phyloP scores from a whole-genome alignment of 2,329 filamentous ascomycete species.

The Diaporthe australafricana region DNA sequence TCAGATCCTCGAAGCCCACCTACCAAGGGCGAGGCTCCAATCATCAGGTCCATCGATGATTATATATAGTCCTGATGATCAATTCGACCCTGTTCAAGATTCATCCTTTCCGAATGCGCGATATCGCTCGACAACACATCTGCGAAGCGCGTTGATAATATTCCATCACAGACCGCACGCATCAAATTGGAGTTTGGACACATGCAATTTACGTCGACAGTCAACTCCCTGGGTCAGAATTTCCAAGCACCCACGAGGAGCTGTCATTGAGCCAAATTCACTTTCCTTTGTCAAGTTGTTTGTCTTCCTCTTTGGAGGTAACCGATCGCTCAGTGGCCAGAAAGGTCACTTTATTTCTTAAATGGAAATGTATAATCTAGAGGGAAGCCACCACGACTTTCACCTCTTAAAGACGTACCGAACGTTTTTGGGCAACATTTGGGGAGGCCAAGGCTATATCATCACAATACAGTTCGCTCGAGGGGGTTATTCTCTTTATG shows the following conservation, averaged over 20 bases:
- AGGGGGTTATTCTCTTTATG: slow-evolving; percentile 8
- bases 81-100: background rate
- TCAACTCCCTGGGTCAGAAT: slow-evolving; percentile 3
- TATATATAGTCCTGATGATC: slow-evolving; percentile 65
- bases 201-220: background rate
- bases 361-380: slow-evolving; percentile 52
- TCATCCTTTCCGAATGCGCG: background rate
- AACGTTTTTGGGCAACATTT: slow-evolving; percentile 7
- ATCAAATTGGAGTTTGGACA: slow-evolving; percentile 31
- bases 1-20: slow-evolving; percentile 81
- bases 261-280: slow-evolving; percentile 30
- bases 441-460: slow-evolving; percentile 25
- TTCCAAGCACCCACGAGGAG: slow-evolving; percentile 35
- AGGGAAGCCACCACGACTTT: slow-evolving; percentile 23
- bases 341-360: slow-evolving; percentile 40
- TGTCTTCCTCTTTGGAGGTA: slow-evolving; percentile 2
- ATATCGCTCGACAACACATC: slow-evolving; percentile 23
- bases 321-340: slow-evolving; percentile 35
- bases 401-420: slow-evolving; percentile 34
- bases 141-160: slow-evolving; percentile 28
- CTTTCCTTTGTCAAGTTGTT: slow-evolving; percentile 34
- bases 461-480: slow-evolving; percentile 21
- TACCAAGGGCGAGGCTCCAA: slow-evolving; percentile 78
- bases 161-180: slow-evolving; percentile 21
- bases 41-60: slow-evolving; percentile 82